Evolutionary conservation across 2,329 filamentous ascomycete genomes (phyloP), one percentile per base, ranked within the genome.

Genomic region (Verticillium klebahnii): DNA sequence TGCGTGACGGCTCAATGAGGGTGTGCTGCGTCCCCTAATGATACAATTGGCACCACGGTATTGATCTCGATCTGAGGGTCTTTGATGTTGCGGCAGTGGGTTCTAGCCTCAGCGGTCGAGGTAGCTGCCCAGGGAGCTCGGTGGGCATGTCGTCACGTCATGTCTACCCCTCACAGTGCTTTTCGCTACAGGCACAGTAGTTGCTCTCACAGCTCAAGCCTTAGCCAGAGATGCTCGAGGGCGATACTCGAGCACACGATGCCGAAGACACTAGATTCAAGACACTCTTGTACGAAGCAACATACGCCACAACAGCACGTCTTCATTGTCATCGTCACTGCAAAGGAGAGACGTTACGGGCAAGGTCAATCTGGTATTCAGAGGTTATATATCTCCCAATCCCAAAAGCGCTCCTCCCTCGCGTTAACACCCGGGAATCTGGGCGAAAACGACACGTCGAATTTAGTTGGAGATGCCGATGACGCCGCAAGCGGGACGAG

Each of bases 401-500:
- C 5, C 12, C 40, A 5, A 50, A 50, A 50, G 40, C 5, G n/a
- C 40, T 50, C 40, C 9, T 23, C 19, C 40, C 9, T 25, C 40
- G 37, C 14, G n/a, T 9, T 9, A 23, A n/a, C 40, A 12, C 40
- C 40, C 40, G 12, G 19, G 8, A 12, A 50, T 3, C 8, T 19
- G 5, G 40, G 40, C 40, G 19, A 50, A 2, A n/a, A 5, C n/a
- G n/a, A 50, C 9, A n/a, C 40, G n/a, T 50, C 40, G 25, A 23
- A n/a, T n/a, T 82, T 91, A 93, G 74, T 83, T 81, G 74, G 91
- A 88, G 81, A 96, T 95, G 70, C 92, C 92, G 77, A 96, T 96
- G 75, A 96, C 93, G 83, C 95, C 95, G 82, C 95, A 99, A 76
- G 95, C 95, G 75, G 95, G 95, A 75, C 95, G 92, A 71, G 82